phyloP scores from a whole-genome alignment of 2,329 filamentous ascomycete species.

The Cylindrodendrum hubeiense region DNA sequence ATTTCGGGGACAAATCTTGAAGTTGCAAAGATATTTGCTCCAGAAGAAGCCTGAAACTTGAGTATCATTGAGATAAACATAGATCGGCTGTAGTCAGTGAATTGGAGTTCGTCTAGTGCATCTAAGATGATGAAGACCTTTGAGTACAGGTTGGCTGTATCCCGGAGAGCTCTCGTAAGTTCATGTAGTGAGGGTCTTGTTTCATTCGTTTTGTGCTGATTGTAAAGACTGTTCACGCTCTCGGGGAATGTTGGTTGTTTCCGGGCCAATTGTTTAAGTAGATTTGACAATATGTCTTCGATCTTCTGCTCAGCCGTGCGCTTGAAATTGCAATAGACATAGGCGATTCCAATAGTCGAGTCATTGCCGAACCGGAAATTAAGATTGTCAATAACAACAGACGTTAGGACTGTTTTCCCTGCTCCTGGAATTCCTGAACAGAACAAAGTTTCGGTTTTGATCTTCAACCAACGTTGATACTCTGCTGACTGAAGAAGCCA shows the following conservation, averaged over 20 bases:
- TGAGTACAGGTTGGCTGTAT: background rate
- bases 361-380: background rate
- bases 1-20: slow-evolving; percentile 38
- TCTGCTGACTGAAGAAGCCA: slow-evolving; percentile 56
- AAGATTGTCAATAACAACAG: background rate
- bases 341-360: background rate
- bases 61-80: slow-evolving; percentile 15
- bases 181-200: no score
- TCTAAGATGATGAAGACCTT: slow-evolving; percentile 37
- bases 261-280: background rate
- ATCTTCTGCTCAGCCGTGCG: background rate
- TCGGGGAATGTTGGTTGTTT: no score
- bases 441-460: slow-evolving; percentile 48
- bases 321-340: background rate
- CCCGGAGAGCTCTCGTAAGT: no score
- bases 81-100: background rate
- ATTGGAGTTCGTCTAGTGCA: slow-evolving; percentile 41
- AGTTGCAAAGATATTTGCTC: slow-evolving; percentile 37
- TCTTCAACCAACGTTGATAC: slow-evolving; percentile 46
- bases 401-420: background rate
- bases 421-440: slow-evolving; percentile 49
- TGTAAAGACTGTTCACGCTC: no score
- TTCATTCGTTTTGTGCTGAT: no score
- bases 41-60: background rate
- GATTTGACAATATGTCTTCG: background rate